These are phyloP conservation scores for Alternaria angustiovoidea DNA, from an alignment of 2,329 filamentous ascomycete genomes.

Conservation along the genomic window DNA sequence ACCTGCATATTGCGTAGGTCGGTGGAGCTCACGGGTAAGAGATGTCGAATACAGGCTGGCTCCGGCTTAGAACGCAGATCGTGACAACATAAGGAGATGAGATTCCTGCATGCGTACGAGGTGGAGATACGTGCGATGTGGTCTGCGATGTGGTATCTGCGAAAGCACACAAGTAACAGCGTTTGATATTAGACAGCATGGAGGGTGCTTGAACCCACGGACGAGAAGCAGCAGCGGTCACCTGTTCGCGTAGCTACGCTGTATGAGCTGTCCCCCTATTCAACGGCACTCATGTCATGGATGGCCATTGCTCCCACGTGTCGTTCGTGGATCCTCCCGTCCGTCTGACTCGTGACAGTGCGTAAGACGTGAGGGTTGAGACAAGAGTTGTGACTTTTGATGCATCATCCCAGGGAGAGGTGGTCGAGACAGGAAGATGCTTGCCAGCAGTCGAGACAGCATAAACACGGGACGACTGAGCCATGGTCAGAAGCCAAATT, in stretches of 20 bases:
- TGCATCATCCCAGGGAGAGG: constrained; percentile 8
- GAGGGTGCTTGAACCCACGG: not conserved
- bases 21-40: constrained; percentile 9
- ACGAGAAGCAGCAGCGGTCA: not conserved
- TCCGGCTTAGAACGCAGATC: constrained; percentile 2
- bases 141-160: not conserved
- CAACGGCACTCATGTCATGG: constrained; percentile 20
- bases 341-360: constrained; percentile 13
- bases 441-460: not conserved
- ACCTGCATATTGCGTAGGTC: constrained; percentile 5
- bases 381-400: constrained; percentile 4
- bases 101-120: not conserved
- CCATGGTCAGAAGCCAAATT: not conserved
- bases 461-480: not conserved
- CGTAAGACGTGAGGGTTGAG: constrained; percentile 1
- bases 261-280: constrained; percentile 12
- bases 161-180: not conserved
- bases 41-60: not conserved
- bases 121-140: not conserved
- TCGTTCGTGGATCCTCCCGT: constrained; percentile 19
- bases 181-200: not conserved
- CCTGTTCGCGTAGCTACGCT: not conserved
- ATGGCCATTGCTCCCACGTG: constrained; percentile 31
- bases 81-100: constrained; percentile 1
- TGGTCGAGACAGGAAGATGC: not conserved